Conservation (phyloP, 148 eudicot genomes). For the Vaccinium corymbosum region DNA sequence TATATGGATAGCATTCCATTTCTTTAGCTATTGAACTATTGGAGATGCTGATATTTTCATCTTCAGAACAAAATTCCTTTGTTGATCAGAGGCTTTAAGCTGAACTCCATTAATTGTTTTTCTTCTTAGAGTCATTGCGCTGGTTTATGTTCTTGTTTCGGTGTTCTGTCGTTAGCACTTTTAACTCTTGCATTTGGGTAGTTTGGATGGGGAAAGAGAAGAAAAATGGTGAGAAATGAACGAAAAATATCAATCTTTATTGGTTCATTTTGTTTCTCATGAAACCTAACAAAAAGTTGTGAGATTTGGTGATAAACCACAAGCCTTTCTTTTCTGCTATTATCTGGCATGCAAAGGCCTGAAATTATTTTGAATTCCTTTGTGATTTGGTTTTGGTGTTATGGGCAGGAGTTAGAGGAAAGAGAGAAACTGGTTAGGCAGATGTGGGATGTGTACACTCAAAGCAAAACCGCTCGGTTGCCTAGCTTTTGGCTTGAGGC, state of each 20-base stretch:
- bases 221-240: no score
- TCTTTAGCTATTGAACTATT: background rate
- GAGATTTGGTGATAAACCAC: no score
- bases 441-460: constrained; percentile 53
- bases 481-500: constrained; percentile 55
- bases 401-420: constrained; percentile 50
- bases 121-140: background rate
- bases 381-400: background rate
- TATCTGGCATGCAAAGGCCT: background rate
- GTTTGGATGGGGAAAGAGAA: background rate
- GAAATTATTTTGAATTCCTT: background rate
- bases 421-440: constrained; percentile 52
- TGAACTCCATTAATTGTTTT: background rate
- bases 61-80: background rate
- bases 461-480: constrained; percentile 31
- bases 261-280: no score
- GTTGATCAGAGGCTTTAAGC: background rate
- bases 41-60: background rate
- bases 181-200: background rate
- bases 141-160: background rate
- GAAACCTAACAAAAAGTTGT: no score
- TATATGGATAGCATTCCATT: background rate
- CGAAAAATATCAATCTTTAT: no score
- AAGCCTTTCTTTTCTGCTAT: no score
- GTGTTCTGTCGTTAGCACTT: background rate